phyloP scores from a whole-genome alignment of 2,329 filamentous ascomycete species.

The Ascochyta pisi region DNA sequence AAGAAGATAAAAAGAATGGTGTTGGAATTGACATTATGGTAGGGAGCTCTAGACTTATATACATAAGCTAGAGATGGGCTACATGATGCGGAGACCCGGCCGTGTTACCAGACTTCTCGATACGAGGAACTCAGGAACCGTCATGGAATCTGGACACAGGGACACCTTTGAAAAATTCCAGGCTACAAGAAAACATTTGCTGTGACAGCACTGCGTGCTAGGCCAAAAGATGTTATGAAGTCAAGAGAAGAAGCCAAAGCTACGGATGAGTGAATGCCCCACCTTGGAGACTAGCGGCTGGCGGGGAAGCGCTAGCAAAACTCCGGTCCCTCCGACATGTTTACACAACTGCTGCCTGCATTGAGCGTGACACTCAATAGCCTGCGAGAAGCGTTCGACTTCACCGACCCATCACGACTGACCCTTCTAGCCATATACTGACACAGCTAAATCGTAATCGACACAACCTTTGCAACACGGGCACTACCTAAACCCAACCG shows the following conservation, averaged over 20 bases:
- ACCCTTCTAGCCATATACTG: no score
- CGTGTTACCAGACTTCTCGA: background rate
- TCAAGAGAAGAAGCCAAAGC: background rate
- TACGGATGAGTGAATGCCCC: background rate
- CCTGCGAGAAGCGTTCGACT: no score
- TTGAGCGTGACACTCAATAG: no score
- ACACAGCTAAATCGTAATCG: no score
- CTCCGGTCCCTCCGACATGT: background rate
- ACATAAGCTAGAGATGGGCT: constrained; percentile 15
- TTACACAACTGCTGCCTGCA: constrained; percentile 1
- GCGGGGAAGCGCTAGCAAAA: constrained; percentile 1
- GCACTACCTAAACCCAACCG: background rate
- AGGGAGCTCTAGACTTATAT: constrained; percentile 1
- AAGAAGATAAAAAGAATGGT: no score
- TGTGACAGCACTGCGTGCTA: background rate
- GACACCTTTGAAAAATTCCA: no score
- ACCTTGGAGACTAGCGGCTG: background rate
- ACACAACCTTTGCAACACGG: no score
- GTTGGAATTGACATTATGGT: background rate
- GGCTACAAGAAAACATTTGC: fast-evolving
- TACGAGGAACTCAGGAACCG: no score
- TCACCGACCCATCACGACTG: no score
- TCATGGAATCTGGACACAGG: no score
- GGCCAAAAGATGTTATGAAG: background rate
- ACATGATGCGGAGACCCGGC: constrained; percentile 37